Conservation (phyloP, 2,329 filamentous ascomycete genomes). For the Endocalyx cinctus region DNA sequence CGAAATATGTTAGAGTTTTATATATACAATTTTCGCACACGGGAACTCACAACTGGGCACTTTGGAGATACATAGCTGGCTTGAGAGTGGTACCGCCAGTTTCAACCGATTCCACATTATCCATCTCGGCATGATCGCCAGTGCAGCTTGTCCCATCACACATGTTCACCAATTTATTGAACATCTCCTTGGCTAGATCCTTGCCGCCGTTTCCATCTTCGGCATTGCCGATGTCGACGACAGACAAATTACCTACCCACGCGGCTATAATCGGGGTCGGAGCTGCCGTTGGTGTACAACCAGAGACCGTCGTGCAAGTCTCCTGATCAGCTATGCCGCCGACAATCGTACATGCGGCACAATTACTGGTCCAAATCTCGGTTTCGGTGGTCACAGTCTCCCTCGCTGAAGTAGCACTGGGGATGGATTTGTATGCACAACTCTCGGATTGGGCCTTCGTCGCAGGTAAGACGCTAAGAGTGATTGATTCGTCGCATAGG, state of each 20-base stretch:
- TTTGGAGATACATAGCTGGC: slow-evolving; percentile 2
- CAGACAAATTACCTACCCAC: slow-evolving; percentile 4
- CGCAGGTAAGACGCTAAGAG: too few relatives aligned
- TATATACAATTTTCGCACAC: too few relatives aligned
- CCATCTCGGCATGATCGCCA: slow-evolving; percentile 4
- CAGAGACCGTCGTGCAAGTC: slow-evolving; percentile 5
- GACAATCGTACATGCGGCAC: slow-evolving; percentile 2
- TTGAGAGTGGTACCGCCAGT: slow-evolving; percentile 1
- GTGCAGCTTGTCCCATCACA: neutral
- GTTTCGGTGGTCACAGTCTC: too few relatives aligned
- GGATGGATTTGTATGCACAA: too few relatives aligned
- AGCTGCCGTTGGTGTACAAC: slow-evolving; percentile 4
- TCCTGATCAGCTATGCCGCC: slow-evolving; percentile 4
- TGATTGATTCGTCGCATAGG: too few relatives aligned
- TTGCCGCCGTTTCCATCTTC: slow-evolving; percentile 4
- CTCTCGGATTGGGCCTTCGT: too few relatives aligned
- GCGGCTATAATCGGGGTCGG: slow-evolving; percentile 3
- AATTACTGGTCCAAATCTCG: slow-evolving; percentile 4
- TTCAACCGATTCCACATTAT: slow-evolving; percentile 1
- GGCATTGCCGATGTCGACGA: slow-evolving; percentile 4
- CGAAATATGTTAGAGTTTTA: too few relatives aligned
- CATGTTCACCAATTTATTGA: neutral
- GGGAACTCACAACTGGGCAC: slow-evolving; percentile 2
- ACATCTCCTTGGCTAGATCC: slow-evolving; percentile 3
- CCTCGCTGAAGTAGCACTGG: too few relatives aligned